These are phyloP conservation scores for Pezicula neosporulosa DNA, from an alignment of 2,329 filamentous ascomycete genomes.

Conservation along the genomic window DNA sequence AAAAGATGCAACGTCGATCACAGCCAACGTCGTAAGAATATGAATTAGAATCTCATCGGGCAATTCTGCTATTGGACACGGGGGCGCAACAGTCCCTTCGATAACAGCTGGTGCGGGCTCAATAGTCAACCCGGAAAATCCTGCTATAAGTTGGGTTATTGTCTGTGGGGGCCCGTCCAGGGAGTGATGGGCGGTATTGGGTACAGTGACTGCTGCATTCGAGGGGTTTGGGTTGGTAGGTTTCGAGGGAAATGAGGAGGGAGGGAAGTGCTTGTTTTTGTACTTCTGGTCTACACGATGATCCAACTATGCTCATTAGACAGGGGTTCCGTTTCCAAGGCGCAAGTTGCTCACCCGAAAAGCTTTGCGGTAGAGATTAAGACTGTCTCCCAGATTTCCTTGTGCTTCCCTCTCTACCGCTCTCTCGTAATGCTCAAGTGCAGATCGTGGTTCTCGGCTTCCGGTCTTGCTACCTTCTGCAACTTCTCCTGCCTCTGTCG, in stretches of 20 bases:
- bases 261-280: slow-evolving; percentile 86
- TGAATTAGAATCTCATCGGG: slow-evolving; percentile 84
- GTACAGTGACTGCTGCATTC: slow-evolving; percentile 47
- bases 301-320: slow-evolving; percentile 60
- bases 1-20: slow-evolving; percentile 73
- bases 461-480: slow-evolving; percentile 8
- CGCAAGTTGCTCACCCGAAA: slow-evolving; percentile 62
- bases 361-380: slow-evolving; percentile 84
- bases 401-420: slow-evolving; percentile 85
- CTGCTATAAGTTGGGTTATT: slow-evolving; percentile 67
- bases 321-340: not conserved
- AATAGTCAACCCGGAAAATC: slow-evolving; percentile 71
- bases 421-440: slow-evolving; percentile 87
- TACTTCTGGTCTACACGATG: slow-evolving; percentile 80
- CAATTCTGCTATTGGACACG: slow-evolving; percentile 74
- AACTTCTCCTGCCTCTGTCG: not conserved
- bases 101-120: slow-evolving; percentile 63
- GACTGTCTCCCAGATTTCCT: slow-evolving; percentile 83
- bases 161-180: slow-evolving; percentile 51
- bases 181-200: slow-evolving; percentile 54
- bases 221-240: slow-evolving; percentile 31
- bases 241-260: slow-evolving; percentile 48
- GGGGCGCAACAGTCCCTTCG: slow-evolving; percentile 67
- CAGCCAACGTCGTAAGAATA: slow-evolving; percentile 69
- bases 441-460: slow-evolving; percentile 60